phyloP scores from a whole-genome alignment of 345 rosid species.

The Camelina laxa region DNA sequence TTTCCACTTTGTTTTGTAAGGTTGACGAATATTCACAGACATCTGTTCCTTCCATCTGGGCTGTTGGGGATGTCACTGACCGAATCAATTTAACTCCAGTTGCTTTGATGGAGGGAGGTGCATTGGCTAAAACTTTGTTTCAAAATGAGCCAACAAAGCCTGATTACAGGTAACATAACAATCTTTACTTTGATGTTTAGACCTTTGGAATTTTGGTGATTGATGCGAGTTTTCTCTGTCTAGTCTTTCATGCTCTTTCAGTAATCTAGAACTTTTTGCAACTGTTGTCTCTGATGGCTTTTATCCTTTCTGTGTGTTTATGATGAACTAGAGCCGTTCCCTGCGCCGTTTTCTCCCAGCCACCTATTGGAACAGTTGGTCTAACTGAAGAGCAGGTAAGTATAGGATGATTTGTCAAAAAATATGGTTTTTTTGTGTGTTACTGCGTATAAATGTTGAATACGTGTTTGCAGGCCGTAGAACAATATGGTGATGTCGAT shows the following conservation, averaged over 20 bases:
- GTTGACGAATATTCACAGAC: conserved; percentile 90
- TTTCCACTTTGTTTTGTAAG: conserved; percentile 49
- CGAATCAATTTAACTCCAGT: conserved; percentile 96
- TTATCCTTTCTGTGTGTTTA: conserved; percentile 12
- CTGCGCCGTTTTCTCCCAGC: conserved; percentile 94
- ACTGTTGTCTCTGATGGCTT: conserved; percentile 29
- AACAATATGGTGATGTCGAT: conserved; percentile 78
- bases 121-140: conserved; percentile 86
- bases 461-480: conserved; percentile 65
- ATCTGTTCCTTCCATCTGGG: conserved; percentile 93
- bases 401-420: neutral
- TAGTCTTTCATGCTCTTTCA: neutral
- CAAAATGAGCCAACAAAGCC: conserved; percentile 85
- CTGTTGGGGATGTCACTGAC: conserved; percentile 97
- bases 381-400: conserved; percentile 87
- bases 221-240: neutral
- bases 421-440: conserved; percentile 12
- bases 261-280: neutral
- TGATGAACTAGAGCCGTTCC: conserved; percentile 72
- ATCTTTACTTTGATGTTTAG: conserved; percentile 6
- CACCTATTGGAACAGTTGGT: conserved; percentile 96
- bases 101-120: conserved; percentile 98
- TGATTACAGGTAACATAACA: conserved; percentile 65
- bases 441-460: neutral
- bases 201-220: neutral